phyloP scores from a whole-genome alignment of 2,329 filamentous ascomycete species.

The Hypomyces perniciosus region DNA sequence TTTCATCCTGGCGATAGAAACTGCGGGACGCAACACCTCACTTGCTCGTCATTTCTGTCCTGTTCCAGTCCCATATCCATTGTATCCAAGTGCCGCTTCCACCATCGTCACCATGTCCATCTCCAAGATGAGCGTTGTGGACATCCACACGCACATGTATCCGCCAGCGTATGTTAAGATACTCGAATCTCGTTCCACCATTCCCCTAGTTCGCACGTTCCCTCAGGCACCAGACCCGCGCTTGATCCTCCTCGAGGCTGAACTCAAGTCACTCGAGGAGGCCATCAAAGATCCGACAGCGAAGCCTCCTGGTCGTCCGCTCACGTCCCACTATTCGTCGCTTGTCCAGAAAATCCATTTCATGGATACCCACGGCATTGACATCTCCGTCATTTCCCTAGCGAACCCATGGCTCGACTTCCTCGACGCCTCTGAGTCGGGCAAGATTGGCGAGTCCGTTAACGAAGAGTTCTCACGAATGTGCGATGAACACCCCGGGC shows the following conservation, averaged over 20 bases:
- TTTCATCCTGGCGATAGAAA: neutral
- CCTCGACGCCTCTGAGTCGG: constrained; percentile 55
- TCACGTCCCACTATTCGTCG: constrained; percentile 78
- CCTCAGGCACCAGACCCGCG: constrained; percentile 50
- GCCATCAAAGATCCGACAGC: constrained; percentile 48
- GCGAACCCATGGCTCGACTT: constrained; percentile 96
- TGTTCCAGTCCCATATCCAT: neutral
- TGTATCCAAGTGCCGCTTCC: neutral
- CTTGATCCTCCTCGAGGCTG: constrained; percentile 57
- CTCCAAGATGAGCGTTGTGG: constrained; percentile 43
- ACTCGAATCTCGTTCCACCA: constrained; percentile 51
- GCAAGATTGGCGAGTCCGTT: constrained; percentile 56
- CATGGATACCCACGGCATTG: constrained; percentile 79
- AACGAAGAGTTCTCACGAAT: constrained; percentile 73
- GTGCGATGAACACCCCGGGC: constrained; percentile 59
- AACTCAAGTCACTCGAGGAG: constrained; percentile 40
- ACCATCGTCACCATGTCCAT: constrained; percentile 26
- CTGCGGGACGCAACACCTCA: no score
- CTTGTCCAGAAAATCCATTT: constrained; percentile 75
- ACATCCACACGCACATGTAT: constrained; percentile 67
- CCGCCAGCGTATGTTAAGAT: constrained; percentile 57
- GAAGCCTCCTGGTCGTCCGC: constrained; percentile 67
- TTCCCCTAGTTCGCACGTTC: constrained; percentile 68
- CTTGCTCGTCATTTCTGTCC: no score
- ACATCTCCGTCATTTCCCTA: constrained; percentile 77